phyloP scores from a whole-genome alignment of 116 monocot genomes.

The Trichopus zeylanicus region DNA sequence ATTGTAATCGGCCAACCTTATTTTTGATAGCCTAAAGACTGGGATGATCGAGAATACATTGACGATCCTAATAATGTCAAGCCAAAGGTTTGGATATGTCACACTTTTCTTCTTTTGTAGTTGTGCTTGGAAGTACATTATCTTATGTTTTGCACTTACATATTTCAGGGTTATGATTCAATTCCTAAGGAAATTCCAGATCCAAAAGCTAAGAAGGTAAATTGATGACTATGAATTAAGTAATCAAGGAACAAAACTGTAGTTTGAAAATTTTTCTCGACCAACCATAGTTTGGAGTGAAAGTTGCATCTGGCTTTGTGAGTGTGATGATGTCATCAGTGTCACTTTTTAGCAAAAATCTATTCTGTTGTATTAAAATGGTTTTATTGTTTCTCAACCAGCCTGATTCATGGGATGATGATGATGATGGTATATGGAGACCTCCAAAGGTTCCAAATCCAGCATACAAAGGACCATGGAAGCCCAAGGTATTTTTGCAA shows the following conservation, averaged over 20 bases:
- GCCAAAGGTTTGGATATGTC: slow-evolving; percentile 54
- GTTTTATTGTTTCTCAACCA: slow-evolving; percentile 9
- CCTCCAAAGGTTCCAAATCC: slow-evolving; percentile 89
- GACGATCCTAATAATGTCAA: slow-evolving; percentile 81
- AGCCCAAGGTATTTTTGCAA: slow-evolving; percentile 56
- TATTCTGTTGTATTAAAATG: not conserved
- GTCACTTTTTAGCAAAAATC: not conserved
- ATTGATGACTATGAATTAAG: too few relatives aligned
- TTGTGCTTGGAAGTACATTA: too few relatives aligned
- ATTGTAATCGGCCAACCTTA: not conserved
- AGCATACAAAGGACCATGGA: slow-evolving; percentile 92
- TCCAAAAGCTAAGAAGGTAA: slow-evolving; percentile 89
- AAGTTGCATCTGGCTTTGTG: too few relatives aligned
- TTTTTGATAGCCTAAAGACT: slow-evolving; percentile 70
- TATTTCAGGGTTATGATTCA: slow-evolving; percentile 79
- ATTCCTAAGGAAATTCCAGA: slow-evolving; percentile 88
- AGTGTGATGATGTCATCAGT: too few relatives aligned
- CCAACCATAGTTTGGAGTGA: too few relatives aligned
- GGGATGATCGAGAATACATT: slow-evolving; percentile 91
- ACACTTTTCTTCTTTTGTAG: not conserved
- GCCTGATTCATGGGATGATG: slow-evolving; percentile 96
- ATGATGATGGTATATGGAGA: slow-evolving; percentile 93
- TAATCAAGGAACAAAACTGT: too few relatives aligned
- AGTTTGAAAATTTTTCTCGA: too few relatives aligned
- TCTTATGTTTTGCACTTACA: too few relatives aligned